phyloP scores from a whole-genome alignment of 179 eudicot species.

The Sideroxylon spinosum region DNA sequence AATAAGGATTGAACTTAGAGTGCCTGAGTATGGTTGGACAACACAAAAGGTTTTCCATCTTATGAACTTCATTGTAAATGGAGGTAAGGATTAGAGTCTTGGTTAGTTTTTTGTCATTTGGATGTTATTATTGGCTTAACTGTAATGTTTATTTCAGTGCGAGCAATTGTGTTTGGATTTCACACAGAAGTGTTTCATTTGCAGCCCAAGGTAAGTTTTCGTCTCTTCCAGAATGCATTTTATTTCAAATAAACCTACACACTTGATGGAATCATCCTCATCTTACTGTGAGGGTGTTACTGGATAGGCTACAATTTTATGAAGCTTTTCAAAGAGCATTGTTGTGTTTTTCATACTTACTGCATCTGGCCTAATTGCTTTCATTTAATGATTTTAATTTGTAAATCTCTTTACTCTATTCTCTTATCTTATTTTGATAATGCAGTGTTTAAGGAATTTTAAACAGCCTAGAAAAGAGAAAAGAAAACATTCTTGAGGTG shows the following conservation, averaged over 20 bases:
- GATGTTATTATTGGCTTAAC: constrained; percentile 12
- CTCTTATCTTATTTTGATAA: neutral
- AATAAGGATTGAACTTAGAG: constrained; percentile 75
- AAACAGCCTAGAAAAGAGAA: neutral
- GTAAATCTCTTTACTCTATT: too few relatives aligned
- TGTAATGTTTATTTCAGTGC: constrained; percentile 41
- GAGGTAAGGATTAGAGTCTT: constrained; percentile 43
- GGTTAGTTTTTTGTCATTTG: constrained; percentile 7
- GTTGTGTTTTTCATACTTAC: neutral
- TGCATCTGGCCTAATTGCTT: neutral
- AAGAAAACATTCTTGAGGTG: constrained; percentile 3
- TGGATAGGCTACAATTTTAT: neutral
- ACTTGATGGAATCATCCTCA: neutral
- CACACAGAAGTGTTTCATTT: constrained; percentile 50
- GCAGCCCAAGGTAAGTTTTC: constrained; percentile 55
- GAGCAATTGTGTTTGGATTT: constrained; percentile 67
- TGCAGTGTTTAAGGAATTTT: neutral
- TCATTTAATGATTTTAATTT: neutral
- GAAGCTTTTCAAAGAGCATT: neutral
- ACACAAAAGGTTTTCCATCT: constrained; percentile 90
- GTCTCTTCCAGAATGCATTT: neutral
- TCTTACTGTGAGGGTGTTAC: neutral
- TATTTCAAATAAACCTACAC: neutral
- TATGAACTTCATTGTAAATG: constrained; percentile 90
- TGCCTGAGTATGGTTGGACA: constrained; percentile 93